Evolutionary conservation across 1,139 yeast species (phyloP), one percentile per base, ranked within the genome.

Genomic region (Blastobotrys persicus): DNA sequence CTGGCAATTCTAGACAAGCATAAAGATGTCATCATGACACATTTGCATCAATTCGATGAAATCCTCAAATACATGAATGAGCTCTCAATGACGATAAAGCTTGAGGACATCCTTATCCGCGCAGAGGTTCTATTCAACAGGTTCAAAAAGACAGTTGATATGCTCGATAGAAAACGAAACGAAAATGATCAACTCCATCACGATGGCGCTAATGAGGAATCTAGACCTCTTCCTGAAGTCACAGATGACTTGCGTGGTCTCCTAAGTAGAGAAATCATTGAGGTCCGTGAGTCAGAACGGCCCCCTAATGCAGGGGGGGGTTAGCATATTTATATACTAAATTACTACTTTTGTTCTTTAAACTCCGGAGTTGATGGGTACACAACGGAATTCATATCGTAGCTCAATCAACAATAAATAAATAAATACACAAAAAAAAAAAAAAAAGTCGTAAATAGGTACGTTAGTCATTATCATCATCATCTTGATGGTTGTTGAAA

Each of bases 21-120:
- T 66, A 88, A 89, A 60, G 78, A 85, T 45, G 81, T 87, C 31
- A 87, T 92, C 42, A 79, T 83, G 57, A 80, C 82, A 46, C 86
- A 88, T 61, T 73, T 91, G 53, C 72, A 72, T 32, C 80, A 83
- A 54, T 91, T 92, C 69, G 98, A 92, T 63, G 96, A 91, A 64
- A 92, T 92, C 16, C 75, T 92, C 60, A 88, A 87, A 71, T 94
- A 87, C 65, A 86, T 92, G 80, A 92, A 92, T 67, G 98, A 92
- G 59, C 75, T 94, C 54, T 81, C 88, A 45, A 84, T 85, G 76
- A 78, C 81, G 3, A 73, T 89, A 71, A 81, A 88, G 53, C 70
- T 89, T 60, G 80, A 84, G 45, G 92, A 86, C 55, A 71, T 88
- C 44, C 75, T 91, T 49, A 81, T 87, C 11, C 73, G 97, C 44